Evolutionary conservation across 2,329 filamentous ascomycete species (phyloP), one percentile per base, ranked within the genome.

Genomic region (Fusarium duplospermum): DNA sequence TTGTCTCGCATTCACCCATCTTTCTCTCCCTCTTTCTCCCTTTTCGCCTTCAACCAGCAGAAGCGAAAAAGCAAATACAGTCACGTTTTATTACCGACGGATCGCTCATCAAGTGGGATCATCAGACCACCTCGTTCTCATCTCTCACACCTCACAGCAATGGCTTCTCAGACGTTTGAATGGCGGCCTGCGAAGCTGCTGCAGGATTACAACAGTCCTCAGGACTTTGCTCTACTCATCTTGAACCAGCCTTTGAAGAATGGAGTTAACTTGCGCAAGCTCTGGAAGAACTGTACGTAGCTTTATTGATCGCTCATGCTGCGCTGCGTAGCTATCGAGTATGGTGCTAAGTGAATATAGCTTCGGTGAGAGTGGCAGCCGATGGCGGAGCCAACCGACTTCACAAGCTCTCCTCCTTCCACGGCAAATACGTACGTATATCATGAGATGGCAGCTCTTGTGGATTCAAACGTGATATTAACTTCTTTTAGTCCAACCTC

Each of bases 311-410:
- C 18, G 16, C 33, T 62, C 35, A 24, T 27, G 38, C 14, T 60
- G 36, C 38, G 27, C 29, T 57, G 24, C 58, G n/a, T 61, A 24
- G 35, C 38, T 36, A n/a, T n/a, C 33, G 4, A 45, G 13, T 22
- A 27, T 22, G 20, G 47, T 76, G 38, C 77, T 82, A 61, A 82
- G 71, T 18, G 22, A 24, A 14, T 65, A 33, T 76, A 93, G 92
- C 93, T 62, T 85, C 84, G 24, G 88, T 92, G 70, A 89, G 89
- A 27, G 87, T 98, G 62, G 97, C 95, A 67, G 96, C 95, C 31
- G 96, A 99, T 84, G 96, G 95, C 64, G 96, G 95, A 27, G 95
- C 95, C 54, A 97, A 98, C 80, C 88, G 90, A 40, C 87, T 98
- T 82, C 84, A 86, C 66, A 80, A 86, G 35, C 81, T 87, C 18